phyloP scores from a whole-genome alignment of 2,329 filamentous ascomycete species.

The Fusarium keratoplasticum region DNA sequence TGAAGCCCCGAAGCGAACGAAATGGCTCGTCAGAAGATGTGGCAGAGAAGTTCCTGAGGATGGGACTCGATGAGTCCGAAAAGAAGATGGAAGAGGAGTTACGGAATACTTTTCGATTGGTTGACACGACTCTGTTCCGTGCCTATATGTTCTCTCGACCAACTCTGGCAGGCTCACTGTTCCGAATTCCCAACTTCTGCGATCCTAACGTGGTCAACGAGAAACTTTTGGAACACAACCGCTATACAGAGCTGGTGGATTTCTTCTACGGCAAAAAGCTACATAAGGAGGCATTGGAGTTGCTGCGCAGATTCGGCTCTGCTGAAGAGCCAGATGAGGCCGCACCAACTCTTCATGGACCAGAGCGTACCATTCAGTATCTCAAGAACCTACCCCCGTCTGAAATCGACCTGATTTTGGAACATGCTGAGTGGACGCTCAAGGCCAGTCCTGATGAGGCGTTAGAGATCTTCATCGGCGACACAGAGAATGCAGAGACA shows the following conservation, averaged over 20 bases:
- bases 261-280: constrained; percentile 96
- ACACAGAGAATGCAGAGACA: constrained; percentile 94
- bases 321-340: constrained; percentile 62
- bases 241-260: constrained; percentile 95
- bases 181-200: constrained; percentile 97
- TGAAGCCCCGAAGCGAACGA: constrained; percentile 63
- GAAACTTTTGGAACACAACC: constrained; percentile 85
- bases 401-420: constrained; percentile 89
- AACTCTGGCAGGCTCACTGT: constrained; percentile 85
- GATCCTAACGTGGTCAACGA: constrained; percentile 96
- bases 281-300: constrained; percentile 85
- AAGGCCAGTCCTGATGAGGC: constrained; percentile 77
- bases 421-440: constrained; percentile 92
- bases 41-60: constrained; percentile 67
- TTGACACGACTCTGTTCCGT: constrained; percentile 94
- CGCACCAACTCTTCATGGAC: constrained; percentile 76
- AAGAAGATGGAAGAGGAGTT: constrained; percentile 78
- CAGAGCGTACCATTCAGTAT: constrained; percentile 86
- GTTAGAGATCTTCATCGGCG: constrained; percentile 93
- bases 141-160: constrained; percentile 95
- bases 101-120: constrained; percentile 80
- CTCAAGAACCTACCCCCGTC: constrained; percentile 89
- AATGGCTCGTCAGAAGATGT: constrained; percentile 60
- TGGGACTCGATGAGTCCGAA: constrained; percentile 60
- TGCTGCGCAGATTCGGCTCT: constrained; percentile 84